Base-by-base conservation (phyloP, 2,329 filamentous ascomycete genomes). In the Drechslerella coelobrocha region DNA sequence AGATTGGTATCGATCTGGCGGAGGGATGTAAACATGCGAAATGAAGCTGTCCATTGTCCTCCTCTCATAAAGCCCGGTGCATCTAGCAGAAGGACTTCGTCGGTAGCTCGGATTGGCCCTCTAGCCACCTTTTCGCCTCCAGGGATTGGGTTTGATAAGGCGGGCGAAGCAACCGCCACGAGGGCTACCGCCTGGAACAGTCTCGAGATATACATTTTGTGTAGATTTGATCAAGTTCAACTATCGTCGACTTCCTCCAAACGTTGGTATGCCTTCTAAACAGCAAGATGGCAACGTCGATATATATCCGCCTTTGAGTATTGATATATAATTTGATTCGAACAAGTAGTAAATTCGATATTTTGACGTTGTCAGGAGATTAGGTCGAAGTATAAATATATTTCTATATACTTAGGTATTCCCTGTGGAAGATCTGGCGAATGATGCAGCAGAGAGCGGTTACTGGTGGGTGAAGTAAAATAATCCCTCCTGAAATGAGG, bases 11-110 rank as follows among this genome's bases (percentile, higher is more conserved):
- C 17, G 9, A 69, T 43, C 23, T 61, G 57, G 21, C 57, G 65
- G 10, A 69, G n/a, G 24, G 50, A 41, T 9, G 57, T 31, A 48
- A 69, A 69, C n/a, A 59, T 59, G n/a, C 65, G 57, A 17, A 69
- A 9, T 12, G 65, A 69, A 23, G 52, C 65, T 19, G 45, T 57
- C 47, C 50, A 26, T 7, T 57, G 43, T 34, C 29, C 52, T n/a
- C 51, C 53, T 12, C 26, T 34, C 31, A 21, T 54, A 23, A 69
- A 69, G n/a, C 51, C 65, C 19, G 65, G 65, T 10, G 65, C 52
- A 53, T 69, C 65, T 27, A 69, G 45, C 21, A 69, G 27, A 23
- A 69, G 45, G 37, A 69, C 21, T 34, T 69, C 57, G 37, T 69
- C 65, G 2, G 39, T 62, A 24, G 54, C 21, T 19, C 57, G 65